Evolutionary conservation across 78 protist genomes (phyloP), one percentile per base, ranked within the genome.

Genomic region (Planoprotostelium fungivorum): DNA sequence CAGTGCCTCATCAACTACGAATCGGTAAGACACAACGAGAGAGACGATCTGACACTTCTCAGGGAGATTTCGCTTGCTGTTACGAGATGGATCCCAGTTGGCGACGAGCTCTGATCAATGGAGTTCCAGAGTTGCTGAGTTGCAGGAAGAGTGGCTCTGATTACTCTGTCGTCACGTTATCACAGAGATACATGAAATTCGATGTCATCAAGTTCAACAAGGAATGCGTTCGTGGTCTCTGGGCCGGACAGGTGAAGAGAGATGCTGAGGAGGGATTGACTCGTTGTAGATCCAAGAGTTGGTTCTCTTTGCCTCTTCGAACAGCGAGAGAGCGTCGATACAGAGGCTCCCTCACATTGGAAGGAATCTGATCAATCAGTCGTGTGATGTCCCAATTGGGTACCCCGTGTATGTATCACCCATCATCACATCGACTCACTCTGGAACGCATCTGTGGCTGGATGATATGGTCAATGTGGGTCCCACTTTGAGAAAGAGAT

Each of bases 341-440:
- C 91, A 89, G 88, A 38, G 86, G 10, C 0, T 35, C n/a, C 29
- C 25, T 1, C 28, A 31, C 23, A 63, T 39, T 38, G 0, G 84
- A 38, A 87, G 91, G 36, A 89, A 89, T 83, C 0, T 89, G 37
- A 38, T 89, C 63, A 36, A 1, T 38, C 88, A 84, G 88, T 25
- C 86, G 5, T 36, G 63, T 38, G 91, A 89, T 34, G 36, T 37
- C 38, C 91, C 91, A 37, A 35, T 89, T 84, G 91, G 91, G 31
- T 89, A 89, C 34, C 91, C 91, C 31, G 16, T 51, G 31, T 51
- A 51, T 16, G 73, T 51, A 51, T 51, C 73, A 51, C 73, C 73
- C 31, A 5, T 51, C 31, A 51, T 16, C 5, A 16, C 16, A 16
- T 51, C 73, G 31, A 51, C 73, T 51, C n/a, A n/a, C n/a, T 51